These are phyloP conservation scores for Ottelia alismoides DNA, from an alignment of 106 monocot species.

Conservation along the genomic window DNA sequence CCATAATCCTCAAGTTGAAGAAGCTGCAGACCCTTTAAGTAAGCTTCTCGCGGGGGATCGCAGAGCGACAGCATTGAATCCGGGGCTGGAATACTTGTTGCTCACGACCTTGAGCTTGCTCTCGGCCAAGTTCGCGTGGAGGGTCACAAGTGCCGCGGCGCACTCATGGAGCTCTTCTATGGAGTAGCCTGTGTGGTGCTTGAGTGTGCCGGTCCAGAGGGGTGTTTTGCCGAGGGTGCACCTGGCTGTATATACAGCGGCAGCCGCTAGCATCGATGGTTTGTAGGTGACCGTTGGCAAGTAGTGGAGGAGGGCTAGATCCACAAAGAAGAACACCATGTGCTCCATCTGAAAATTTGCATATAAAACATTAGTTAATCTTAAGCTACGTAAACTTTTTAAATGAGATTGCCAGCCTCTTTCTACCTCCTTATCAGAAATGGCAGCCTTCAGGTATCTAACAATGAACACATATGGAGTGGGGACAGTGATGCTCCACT, in stretches of 20 bases:
- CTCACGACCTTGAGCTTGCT: constrained; percentile 22
- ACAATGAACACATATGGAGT: constrained; percentile 55
- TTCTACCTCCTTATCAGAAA: constrained; percentile 31
- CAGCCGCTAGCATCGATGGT: constrained; percentile 20
- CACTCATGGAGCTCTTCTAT: constrained; percentile 9
- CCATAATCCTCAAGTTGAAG: too few relatives aligned
- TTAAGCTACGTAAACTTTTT: background rate
- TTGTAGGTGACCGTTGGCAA: constrained; percentile 1
- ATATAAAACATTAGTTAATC: too few relatives aligned
- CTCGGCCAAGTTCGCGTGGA: constrained; percentile 2
- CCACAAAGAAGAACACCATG: constrained; percentile 31
- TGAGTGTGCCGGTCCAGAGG: constrained; percentile 16
- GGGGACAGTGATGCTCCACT: constrained; percentile 65
- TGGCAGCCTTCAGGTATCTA: constrained; percentile 45
- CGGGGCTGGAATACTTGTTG: constrained; percentile 24
- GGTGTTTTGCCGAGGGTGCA: constrained; percentile 11
- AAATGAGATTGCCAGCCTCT: background rate
- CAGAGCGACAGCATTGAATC: constrained; percentile 14
- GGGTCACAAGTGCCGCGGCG: constrained; percentile 3
- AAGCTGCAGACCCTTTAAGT: too few relatives aligned
- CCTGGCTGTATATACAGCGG: constrained; percentile 20
- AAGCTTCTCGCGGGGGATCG: constrained; percentile 5
- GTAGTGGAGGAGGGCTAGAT: constrained; percentile 27
- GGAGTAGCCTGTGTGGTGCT: constrained; percentile 13
- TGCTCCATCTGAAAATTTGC: constrained; percentile 30